Percentiles rank a stretch among this genome's conserved stretches.
These are phyloP conservation scores for Phytophthora crassamura DNA, from an alignment of 352 stramenopile species.

Conservation along the genomic window DNA sequence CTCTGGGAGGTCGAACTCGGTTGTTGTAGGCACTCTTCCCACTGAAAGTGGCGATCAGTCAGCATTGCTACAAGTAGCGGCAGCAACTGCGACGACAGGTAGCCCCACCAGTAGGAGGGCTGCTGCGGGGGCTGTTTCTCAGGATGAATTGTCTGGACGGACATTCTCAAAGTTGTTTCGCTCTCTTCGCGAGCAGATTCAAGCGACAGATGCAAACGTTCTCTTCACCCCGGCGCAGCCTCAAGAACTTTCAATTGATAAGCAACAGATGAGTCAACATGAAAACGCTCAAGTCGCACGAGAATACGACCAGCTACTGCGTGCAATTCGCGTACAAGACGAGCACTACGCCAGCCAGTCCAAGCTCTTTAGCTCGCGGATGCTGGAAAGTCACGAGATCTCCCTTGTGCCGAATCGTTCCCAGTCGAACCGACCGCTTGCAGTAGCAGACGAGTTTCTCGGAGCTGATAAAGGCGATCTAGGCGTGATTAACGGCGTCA, in stretches of 20 bases:
- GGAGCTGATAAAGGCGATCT: constrained; percentile 38
- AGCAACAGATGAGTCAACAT: constrained; percentile 22
- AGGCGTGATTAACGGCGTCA: constrained; percentile 55
- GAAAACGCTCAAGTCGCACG: constrained; percentile 18
- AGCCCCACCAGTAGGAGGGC: neutral
- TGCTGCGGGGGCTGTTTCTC: constrained; percentile 17
- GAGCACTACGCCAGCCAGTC: constrained; percentile 69
- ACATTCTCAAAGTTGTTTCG: constrained; percentile 44
- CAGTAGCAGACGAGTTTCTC: constrained; percentile 1
- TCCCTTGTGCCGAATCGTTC: constrained; percentile 45
- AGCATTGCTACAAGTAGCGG: constrained; percentile 5
- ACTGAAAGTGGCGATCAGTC: constrained; percentile 13
- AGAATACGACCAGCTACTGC: constrained; percentile 45
- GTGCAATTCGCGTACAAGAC: constrained; percentile 56
- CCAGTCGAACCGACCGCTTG: constrained; percentile 2
- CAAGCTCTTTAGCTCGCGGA: constrained; percentile 72
- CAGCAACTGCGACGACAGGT: neutral
- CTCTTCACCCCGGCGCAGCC: constrained; percentile 26
- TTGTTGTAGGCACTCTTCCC: constrained; percentile 2
- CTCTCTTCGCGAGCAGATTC: constrained; percentile 34
- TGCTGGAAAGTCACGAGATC: constrained; percentile 71
- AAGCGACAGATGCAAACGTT: constrained; percentile 25
- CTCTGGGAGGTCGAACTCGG: constrained; percentile 26
- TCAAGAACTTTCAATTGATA: constrained; percentile 1
- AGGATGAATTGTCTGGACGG: constrained; percentile 39